A percentile compares a stretch with the other conserved stretches of the same genome.
Conservation (phyloP, 352 stramenopile species). For the Elongisporangium anandrum region DNA sequence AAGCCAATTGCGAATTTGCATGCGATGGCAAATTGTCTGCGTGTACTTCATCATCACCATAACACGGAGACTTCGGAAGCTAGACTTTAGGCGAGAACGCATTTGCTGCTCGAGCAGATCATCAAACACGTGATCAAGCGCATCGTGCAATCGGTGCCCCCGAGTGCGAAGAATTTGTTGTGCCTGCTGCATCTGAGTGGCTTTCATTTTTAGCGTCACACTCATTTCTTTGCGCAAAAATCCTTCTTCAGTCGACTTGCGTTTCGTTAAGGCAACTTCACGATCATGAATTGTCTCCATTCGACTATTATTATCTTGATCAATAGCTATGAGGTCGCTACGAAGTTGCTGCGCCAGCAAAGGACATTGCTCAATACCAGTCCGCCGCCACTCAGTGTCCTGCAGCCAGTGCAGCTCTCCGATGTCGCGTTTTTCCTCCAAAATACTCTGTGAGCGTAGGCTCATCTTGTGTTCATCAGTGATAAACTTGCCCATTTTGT, state of each 20-base stretch:
- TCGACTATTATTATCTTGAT: conserved; percentile 25
- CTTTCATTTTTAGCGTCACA: conserved; percentile 42
- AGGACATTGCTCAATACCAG: conserved; percentile 36
- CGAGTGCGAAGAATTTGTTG: conserved; percentile 46
- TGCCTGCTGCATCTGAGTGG: conserved; percentile 35
- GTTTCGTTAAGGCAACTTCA: conserved; percentile 30
- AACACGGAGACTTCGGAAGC: conserved; percentile 48
- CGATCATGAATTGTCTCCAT: conserved; percentile 26
- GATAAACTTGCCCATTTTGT: conserved; percentile 10
- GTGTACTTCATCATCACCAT: conserved; percentile 47
- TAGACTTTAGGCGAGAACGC: conserved; percentile 38
- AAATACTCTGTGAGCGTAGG: conserved; percentile 1
- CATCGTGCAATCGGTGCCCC: conserved; percentile 50
- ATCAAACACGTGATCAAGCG: conserved; percentile 57
- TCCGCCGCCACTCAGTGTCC: conserved; percentile 44
- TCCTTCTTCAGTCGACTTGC: conserved; percentile 29
- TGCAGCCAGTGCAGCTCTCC: conserved; percentile 36
- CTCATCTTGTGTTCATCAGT: conserved; percentile 7
- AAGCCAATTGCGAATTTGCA: conserved; percentile 58
- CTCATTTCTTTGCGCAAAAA: conserved; percentile 45
- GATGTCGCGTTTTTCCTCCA: neutral
- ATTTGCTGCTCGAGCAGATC: conserved; percentile 39
- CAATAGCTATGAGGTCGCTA: conserved; percentile 26
- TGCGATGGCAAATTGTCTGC: conserved; percentile 30
- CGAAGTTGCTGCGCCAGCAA: conserved; percentile 23